Base-by-base conservation (phyloP, 352 stramenopile genomes). In the Blastocystis sp. region DNA sequence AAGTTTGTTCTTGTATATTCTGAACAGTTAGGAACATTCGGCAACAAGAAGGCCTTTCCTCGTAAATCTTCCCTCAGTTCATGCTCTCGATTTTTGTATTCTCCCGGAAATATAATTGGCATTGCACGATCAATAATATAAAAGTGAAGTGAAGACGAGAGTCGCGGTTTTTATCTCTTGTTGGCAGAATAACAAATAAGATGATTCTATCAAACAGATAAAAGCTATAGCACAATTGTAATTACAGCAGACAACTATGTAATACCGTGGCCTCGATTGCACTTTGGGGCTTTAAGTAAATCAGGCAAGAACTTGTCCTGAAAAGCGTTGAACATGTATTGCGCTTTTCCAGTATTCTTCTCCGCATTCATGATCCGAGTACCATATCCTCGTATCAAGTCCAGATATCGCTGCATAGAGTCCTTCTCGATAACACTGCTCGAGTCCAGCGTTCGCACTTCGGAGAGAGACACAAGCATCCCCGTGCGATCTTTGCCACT, bases 1-100 rank as follows among this genome's bases (percentile, higher is more conserved):
- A 99, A 98, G 92, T 99, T 97, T 79, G 92, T 95, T 82, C 95
- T 95, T 82, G 95, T 97, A 91, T 98, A 99, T 39, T 94, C 92
- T 47, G 96, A 96, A 26, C 96, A 96, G 93, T 99, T 93, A 0
- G 93, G 91, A 24, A 89, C 78, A 89, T 62, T 79, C 7, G 78
- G 78, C 26, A 89, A 39, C 26, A 89, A 30, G 59, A 89, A 89
- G 9, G 53, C 54, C 34, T 79, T 24, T 4, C 18, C 26, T 39
- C 30, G n/a, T n/a, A 56, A 24, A 16, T 39, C 47, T 45, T 20
- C 66, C 55, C 30, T 64, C 56, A 43, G 24, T 26, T 62, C 43
- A 13, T 89, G 37, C 59, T 73, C 45, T n/a, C 16, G 8, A 20
- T 6, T 26, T 41, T 55, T 65, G 3, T 62, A 37, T 56, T 89